Evolutionary conservation across 2,329 filamentous ascomycete species (phyloP).

Genomic region (Aspergillus sp.): DNA sequence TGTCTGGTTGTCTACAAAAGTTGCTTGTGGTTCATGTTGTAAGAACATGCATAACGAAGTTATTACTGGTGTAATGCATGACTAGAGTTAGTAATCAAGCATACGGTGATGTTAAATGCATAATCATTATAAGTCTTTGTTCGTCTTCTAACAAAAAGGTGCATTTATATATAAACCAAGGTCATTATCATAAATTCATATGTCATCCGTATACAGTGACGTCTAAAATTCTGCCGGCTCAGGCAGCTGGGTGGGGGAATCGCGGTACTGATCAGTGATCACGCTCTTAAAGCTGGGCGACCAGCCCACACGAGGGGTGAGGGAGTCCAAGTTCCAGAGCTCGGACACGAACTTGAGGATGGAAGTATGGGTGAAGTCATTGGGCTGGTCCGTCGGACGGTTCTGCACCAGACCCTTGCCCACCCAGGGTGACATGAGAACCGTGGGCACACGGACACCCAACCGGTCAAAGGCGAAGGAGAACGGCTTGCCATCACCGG

Average conservation of each 20-base stretch:
- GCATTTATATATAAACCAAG: neutral
- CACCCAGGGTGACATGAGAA: conserved; percentile 41
- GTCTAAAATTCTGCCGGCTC: conserved; percentile 17
- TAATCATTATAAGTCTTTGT: neutral
- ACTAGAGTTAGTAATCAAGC: no score
- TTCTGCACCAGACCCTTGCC: conserved; percentile 35
- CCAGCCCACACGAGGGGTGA: conserved; percentile 32
- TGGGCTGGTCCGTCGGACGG: conserved; percentile 26
- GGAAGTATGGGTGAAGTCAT: conserved; percentile 39
- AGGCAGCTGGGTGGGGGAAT: conserved; percentile 18
- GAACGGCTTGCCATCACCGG: conserved; percentile 27
- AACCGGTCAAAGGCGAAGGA: conserved; percentile 37
- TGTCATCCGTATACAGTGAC: neutral
- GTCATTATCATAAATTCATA: neutral
- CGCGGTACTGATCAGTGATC: conserved; percentile 16
- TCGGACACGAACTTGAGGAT: conserved; percentile 38
- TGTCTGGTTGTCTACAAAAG: neutral
- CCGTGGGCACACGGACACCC: conserved; percentile 38
- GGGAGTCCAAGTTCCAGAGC: conserved; percentile 35
- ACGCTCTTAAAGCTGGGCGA: conserved; percentile 31
- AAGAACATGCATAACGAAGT: neutral
- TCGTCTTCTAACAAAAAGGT: neutral
- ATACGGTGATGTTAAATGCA: neutral
- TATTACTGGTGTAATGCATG: neutral
- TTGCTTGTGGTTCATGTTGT: neutral